Conservation (phyloP, 108 stramenopile genomes). For the Aureococcus anophagefferens region DNA sequence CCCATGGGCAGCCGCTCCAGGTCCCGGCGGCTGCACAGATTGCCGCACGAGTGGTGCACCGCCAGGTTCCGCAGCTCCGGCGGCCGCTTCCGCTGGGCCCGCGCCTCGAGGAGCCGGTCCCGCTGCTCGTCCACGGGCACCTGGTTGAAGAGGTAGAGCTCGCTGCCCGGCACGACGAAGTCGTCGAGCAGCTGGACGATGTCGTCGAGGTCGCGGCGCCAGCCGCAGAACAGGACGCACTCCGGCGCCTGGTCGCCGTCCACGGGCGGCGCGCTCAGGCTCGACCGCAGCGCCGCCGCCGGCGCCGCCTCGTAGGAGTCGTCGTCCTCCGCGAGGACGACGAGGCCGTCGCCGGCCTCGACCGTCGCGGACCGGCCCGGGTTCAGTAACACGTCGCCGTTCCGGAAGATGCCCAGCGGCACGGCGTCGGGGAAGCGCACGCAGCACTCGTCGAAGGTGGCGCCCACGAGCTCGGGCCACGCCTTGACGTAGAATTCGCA, state of each 20-base stretch:
- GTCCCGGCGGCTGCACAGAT: constrained; percentile 31
- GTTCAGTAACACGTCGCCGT: constrained; percentile 26
- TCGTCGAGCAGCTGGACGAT: constrained; percentile 38
- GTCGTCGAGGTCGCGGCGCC: constrained; percentile 49
- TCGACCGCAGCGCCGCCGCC: too few relatives aligned
- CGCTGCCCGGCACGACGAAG: constrained; percentile 29
- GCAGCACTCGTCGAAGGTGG: constrained; percentile 31
- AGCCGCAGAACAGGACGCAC: constrained; percentile 40
- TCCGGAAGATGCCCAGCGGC: constrained; percentile 31
- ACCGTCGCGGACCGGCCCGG: constrained; percentile 27
- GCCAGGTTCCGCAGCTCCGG: constrained; percentile 23
- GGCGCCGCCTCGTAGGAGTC: constrained; percentile 27
- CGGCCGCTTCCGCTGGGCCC: constrained; percentile 23
- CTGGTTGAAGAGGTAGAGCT: constrained; percentile 31
- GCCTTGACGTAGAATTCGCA: constrained; percentile 37
- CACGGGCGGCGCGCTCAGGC: background rate
- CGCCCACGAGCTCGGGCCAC: constrained; percentile 36
- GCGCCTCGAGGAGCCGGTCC: constrained; percentile 28
- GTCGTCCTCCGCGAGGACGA: constrained; percentile 44
- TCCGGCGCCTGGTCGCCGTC: constrained; percentile 12
- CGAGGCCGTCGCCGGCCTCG: constrained; percentile 29
- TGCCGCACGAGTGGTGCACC: constrained; percentile 29
- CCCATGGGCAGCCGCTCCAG: constrained; percentile 27
- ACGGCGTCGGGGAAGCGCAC: constrained; percentile 39
- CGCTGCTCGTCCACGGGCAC: constrained; percentile 20